These are phyloP conservation scores for Clonostachys solani DNA, from an alignment of 2,329 filamentous ascomycete species.

Conservation along the genomic window DNA sequence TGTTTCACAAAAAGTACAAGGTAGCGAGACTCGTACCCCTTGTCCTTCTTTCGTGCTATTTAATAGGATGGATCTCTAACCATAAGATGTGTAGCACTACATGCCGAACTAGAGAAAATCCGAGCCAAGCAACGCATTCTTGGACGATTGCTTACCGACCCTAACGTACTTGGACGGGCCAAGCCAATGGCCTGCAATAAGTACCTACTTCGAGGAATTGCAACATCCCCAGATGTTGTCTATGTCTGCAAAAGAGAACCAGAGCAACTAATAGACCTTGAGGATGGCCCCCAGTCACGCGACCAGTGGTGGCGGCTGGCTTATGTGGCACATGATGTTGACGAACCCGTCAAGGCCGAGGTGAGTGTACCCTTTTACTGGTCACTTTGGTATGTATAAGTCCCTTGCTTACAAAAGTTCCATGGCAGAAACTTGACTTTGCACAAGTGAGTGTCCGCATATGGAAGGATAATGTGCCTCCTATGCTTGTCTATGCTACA, in stretches of 20 bases:
- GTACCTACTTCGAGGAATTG: slow-evolving; percentile 48
- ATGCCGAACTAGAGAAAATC: slow-evolving; percentile 21
- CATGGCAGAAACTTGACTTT: slow-evolving; percentile 37
- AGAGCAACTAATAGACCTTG: slow-evolving; percentile 35
- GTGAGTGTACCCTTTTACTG: slow-evolving; percentile 22
- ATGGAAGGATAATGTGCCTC: slow-evolving; percentile 41
- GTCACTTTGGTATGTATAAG: neutral
- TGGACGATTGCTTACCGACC: slow-evolving; percentile 30
- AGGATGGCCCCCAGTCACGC: slow-evolving; percentile 16
- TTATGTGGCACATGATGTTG: slow-evolving; percentile 24
- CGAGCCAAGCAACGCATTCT: slow-evolving; percentile 29
- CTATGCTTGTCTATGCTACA: slow-evolving; percentile 49
- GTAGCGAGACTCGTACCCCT: slow-evolving; percentile 20
- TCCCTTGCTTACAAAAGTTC: slow-evolving; percentile 8
- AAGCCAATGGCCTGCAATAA: slow-evolving; percentile 35
- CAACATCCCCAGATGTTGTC: slow-evolving; percentile 36
- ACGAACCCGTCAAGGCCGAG: slow-evolving; percentile 41
- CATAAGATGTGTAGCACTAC: slow-evolving; percentile 19
- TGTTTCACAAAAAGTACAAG: slow-evolving; percentile 19
- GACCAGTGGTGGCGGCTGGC: slow-evolving; percentile 56
- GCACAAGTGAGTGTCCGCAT: slow-evolving; percentile 39
- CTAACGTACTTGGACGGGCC: slow-evolving; percentile 26
- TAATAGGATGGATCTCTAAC: neutral
- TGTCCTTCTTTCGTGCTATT: too few relatives aligned
- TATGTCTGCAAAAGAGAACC: slow-evolving; percentile 44